Base-by-base conservation (phyloP, 2,329 filamentous ascomycete species). In the Ramularia collo-cygni region DNA sequence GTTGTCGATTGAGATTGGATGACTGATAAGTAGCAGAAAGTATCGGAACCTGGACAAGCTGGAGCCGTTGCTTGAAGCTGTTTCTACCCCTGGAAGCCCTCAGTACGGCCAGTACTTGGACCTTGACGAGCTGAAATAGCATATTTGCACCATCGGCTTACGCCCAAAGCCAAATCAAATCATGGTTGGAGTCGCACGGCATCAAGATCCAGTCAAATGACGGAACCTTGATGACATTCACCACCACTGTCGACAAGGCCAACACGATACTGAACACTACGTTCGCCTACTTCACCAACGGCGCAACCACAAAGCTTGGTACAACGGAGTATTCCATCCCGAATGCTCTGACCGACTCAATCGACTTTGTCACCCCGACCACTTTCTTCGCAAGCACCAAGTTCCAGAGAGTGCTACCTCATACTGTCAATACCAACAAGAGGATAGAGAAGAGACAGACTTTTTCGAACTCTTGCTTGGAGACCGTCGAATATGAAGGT, bases 101-200 rank as follows among this genome's bases (percentile, higher is more conserved):
- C 57, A 60, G 12, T 75, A 76, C 47, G 73, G 73, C 17, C 55
- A 71, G 40, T 72, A 74, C 53, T 64, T 72, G 46, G 63, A 60
- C 15, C 57, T 63, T 28, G 57, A 62, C 9, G 65, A 70, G 27
- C 60, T n/a, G 71, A 40, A 64, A 69, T 32, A 48, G 59, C 3
- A 60, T 70, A 46, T 63, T 72, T 29, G 63, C 60, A 6, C 64
- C 68, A 1, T 54, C 59, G 6, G 53, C 61, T 3, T 61, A 64
- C 5, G 61, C 64, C 8, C 34, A 30, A n/a, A 31, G 28, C 13
- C 39, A 43, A 15, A 53, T 62, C 7, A 48, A 44, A 15, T 17
- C 48, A 2, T 75, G 71, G 71, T 58, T 75, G n/a, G 55, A 65
- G 43, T 48, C 50, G 12, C 54, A 60, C 3, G 66, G 66, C 9